These are phyloP conservation scores for Bruguiera gymnorhiza DNA, from an alignment of 345 rosid genomes.

Conservation along the genomic window DNA sequence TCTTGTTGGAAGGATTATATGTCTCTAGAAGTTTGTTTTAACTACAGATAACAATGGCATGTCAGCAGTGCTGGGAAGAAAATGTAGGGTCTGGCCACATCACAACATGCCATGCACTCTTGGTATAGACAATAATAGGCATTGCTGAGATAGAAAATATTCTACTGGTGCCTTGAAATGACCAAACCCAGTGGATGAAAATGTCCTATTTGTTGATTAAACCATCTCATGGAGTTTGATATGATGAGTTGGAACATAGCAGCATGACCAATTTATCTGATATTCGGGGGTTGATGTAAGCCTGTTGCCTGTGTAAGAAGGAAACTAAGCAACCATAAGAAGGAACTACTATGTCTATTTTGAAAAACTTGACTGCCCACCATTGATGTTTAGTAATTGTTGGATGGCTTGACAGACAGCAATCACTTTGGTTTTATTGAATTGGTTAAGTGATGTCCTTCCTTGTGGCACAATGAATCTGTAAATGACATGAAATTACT, in stretches of 20 bases:
- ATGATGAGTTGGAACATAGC: too few species aligned
- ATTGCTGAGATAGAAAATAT: too few species aligned
- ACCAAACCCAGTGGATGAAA: too few species aligned
- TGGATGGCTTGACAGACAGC: neutral
- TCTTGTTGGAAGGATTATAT: neutral
- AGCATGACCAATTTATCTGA: too few species aligned
- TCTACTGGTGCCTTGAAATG: too few species aligned
- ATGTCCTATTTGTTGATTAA: too few species aligned
- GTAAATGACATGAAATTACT: neutral
- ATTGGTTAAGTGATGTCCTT: slow-evolving; percentile 2
- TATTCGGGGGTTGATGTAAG: too few species aligned
- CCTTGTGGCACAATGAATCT: slow-evolving; percentile 55
- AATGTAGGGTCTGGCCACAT: too few species aligned
- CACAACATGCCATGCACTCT: too few species aligned
- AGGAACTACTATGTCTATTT: neutral
- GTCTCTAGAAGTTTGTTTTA: neutral
- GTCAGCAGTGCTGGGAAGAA: too few species aligned
- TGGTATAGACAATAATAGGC: too few species aligned
- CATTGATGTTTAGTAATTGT: neutral
- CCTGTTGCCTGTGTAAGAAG: neutral
- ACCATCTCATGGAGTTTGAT: too few species aligned
- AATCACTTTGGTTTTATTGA: neutral
- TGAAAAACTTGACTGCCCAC: neutral
- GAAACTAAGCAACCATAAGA: neutral
- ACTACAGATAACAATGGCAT: neutral